phyloP scores from a whole-genome alignment of 495 filamentous ascomycete species.

The Penicillium verhagenii region DNA sequence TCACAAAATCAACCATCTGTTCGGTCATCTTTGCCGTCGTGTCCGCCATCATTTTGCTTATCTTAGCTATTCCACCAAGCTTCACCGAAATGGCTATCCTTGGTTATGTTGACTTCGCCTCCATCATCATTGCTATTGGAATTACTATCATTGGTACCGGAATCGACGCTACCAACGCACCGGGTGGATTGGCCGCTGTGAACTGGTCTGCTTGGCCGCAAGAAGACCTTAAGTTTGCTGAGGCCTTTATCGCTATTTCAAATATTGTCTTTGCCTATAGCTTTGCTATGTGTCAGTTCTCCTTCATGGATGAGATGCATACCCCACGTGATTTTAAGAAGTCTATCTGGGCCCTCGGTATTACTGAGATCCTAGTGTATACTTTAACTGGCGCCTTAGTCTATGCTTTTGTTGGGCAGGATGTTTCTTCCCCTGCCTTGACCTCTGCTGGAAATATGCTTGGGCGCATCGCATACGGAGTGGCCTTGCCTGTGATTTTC shows the following conservation, averaged over 20 bases:
- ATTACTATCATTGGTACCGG: constrained; percentile 68
- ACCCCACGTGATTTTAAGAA: constrained; percentile 62
- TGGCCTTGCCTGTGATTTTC: constrained; percentile 73
- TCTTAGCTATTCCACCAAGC: constrained; percentile 59
- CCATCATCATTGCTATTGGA: constrained; percentile 63
- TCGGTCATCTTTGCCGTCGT: constrained; percentile 62
- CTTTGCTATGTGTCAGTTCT: constrained; percentile 67
- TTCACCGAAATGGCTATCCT: constrained; percentile 57
- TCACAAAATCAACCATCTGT: constrained; percentile 60
- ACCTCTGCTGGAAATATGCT: constrained; percentile 58
- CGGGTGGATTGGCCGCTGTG: constrained; percentile 34
- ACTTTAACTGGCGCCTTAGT: constrained; percentile 65
- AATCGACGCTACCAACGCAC: constrained; percentile 35
- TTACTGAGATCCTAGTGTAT: constrained; percentile 65
- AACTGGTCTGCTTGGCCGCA: constrained; percentile 41
- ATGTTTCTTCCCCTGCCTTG: constrained; percentile 67
- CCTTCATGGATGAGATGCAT: constrained; percentile 74
- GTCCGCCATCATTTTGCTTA: constrained; percentile 58
- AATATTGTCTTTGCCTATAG: constrained; percentile 70
- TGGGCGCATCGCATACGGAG: constrained; percentile 67
- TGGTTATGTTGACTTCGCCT: constrained; percentile 60
- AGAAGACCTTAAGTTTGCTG: constrained; percentile 28
- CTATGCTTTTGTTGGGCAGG: constrained; percentile 64
- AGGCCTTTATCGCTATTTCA: constrained; percentile 57
- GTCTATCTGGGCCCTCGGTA: constrained; percentile 58